These are phyloP conservation scores for Russula vinacea DNA, from an alignment of 768 basidiomycete genomes.

Conservation along the genomic window DNA sequence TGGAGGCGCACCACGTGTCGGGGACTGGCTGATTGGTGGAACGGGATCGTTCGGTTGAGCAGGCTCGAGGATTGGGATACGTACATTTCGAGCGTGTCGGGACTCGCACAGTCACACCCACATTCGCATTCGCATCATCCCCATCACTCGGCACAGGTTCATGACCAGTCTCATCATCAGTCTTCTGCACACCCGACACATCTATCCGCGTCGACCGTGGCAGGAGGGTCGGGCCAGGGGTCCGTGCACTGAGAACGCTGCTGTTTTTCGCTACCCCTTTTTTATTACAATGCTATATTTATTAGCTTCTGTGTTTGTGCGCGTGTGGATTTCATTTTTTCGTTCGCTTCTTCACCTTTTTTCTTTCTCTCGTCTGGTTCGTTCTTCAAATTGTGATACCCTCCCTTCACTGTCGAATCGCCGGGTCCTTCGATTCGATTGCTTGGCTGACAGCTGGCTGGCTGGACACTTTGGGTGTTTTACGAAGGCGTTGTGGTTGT, in stretches of 20 bases:
- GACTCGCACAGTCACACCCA: slow-evolving; percentile 19
- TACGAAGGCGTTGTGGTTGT: neutral
- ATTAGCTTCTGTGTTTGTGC: neutral
- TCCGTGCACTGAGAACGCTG: slow-evolving; percentile 1
- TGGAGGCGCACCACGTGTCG: slow-evolving; percentile 4
- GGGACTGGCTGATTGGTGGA: slow-evolving; percentile 18
- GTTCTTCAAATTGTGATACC: neutral
- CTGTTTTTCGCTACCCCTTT: neutral
- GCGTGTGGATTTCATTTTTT: neutral
- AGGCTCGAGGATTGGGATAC: slow-evolving; percentile 29
- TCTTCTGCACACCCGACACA: slow-evolving; percentile 8
- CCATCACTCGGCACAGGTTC: neutral
- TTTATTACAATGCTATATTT: neutral
- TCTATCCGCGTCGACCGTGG: neutral
- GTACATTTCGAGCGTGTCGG: slow-evolving; percentile 27
- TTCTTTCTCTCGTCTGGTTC: too few relatives aligned
- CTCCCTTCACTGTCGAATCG: neutral
- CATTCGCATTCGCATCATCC: neutral
- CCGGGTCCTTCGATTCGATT: neutral
- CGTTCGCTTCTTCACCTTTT: neutral
- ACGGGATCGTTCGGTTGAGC: neutral
- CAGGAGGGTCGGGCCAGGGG: slow-evolving; percentile 15
- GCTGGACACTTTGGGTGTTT: neutral
- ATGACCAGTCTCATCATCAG: neutral
- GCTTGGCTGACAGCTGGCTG: neutral